Evolutionary conservation across 2,329 filamentous ascomycete species (phyloP).

Genomic region (Stachybotrys echinatus): DNA sequence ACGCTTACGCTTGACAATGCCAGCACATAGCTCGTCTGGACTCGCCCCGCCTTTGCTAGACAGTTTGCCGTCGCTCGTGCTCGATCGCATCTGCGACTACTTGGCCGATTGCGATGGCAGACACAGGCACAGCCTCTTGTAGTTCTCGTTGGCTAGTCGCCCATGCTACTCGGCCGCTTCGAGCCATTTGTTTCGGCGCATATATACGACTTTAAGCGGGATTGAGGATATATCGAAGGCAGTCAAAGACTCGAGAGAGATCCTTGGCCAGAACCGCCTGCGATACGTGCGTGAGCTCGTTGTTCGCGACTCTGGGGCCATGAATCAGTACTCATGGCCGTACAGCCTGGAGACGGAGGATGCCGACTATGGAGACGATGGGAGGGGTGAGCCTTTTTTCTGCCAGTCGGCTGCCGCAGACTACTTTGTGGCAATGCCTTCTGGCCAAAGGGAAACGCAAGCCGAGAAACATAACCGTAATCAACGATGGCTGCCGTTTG

Average conservation of each 20-base stretch:
- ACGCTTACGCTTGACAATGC: too few species aligned
- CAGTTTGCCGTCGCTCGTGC: neutral
- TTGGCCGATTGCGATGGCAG: neutral
- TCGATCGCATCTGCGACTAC: neutral
- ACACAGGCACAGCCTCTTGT: neutral
- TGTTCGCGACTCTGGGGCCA: too few species aligned
- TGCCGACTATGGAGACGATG: neutral
- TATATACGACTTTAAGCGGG: too few species aligned
- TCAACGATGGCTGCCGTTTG: neutral
- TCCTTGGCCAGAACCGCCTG: too few species aligned
- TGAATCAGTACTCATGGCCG: too few species aligned
- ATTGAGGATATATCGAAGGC: too few species aligned
- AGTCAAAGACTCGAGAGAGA: too few species aligned
- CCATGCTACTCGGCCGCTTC: too few species aligned
- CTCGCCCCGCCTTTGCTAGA: neutral
- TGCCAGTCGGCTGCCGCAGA: neutral
- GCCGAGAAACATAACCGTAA: neutral
- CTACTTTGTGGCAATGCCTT: neutral
- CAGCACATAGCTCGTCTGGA: neutral
- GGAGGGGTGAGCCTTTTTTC: neutral
- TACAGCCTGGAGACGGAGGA: neutral
- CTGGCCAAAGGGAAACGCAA: neutral
- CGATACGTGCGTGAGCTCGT: too few species aligned
- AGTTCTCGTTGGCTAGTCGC: too few species aligned
- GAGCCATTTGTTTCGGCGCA: too few species aligned